Conservation (phyloP, 2,329 filamentous ascomycete genomes). For the Pseudocercospora macadamiae region DNA sequence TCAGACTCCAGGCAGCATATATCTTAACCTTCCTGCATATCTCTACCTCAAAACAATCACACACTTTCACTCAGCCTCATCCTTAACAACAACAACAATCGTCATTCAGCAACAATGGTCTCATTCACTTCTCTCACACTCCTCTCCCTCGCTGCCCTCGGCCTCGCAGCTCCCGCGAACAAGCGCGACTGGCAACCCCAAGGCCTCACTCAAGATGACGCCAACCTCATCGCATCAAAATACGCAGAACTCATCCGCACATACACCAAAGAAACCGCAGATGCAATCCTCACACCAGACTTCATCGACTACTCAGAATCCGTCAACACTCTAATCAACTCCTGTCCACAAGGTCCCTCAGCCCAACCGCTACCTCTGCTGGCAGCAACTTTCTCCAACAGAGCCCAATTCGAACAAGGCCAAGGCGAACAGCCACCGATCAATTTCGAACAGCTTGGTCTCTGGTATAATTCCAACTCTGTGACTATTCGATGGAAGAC, state of each 20-base stretch:
- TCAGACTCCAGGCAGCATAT: conserved; percentile 11
- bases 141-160: conserved; percentile 10
- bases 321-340: conserved; percentile 40
- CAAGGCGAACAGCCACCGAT: conserved; percentile 37
- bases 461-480: conserved; percentile 35
- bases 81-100: neutral
- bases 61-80: conserved; percentile 3
- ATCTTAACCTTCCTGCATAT: conserved; percentile 1
- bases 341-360: conserved; percentile 33
- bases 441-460: conserved; percentile 35
- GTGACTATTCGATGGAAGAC: conserved; percentile 37
- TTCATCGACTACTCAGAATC: conserved; percentile 39
- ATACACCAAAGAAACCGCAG: conserved; percentile 32
- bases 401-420: conserved; percentile 32
- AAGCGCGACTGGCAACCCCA: conserved; percentile 6
- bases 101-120: conserved; percentile 11
- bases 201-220: conserved; percentile 32
- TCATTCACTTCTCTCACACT: conserved; percentile 3
- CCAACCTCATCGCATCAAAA: conserved; percentile 32
- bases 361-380: conserved; percentile 27
- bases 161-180: conserved; percentile 14
- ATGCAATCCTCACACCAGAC: conserved; percentile 28
- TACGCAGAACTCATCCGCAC: conserved; percentile 35
- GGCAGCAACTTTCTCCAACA: conserved; percentile 33
- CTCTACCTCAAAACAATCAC: neutral